Percentiles rank a stretch among this genome's conserved stretches.
phyloP scores from a whole-genome alignment of 305 asterid species.

The Plantago lanceolata region DNA sequence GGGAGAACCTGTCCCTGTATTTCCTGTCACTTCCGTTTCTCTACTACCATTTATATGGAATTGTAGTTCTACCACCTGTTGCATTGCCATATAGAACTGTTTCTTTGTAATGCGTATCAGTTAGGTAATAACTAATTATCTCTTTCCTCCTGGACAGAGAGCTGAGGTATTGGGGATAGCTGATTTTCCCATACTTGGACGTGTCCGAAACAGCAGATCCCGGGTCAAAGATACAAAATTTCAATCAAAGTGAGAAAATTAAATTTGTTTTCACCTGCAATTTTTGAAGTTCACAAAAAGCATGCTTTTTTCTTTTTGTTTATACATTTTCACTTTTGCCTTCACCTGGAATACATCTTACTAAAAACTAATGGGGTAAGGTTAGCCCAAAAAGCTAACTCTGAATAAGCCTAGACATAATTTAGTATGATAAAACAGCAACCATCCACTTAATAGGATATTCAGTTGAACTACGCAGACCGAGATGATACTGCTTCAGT shows the following conservation, averaged over 20 bases:
- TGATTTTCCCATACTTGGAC: constrained; percentile 89
- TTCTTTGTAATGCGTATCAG: constrained; percentile 21
- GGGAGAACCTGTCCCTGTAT: constrained; percentile 9
- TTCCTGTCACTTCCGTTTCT: not conserved
- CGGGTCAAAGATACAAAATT: constrained; percentile 84
- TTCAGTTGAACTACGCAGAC: too few species aligned
- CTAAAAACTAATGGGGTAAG: too few species aligned
- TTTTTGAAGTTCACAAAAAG: constrained; percentile 8
- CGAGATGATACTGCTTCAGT: too few species aligned
- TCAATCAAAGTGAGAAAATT: constrained; percentile 69
- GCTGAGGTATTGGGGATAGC: constrained; percentile 79
- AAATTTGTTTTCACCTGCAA: constrained; percentile 24
- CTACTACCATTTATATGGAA: constrained; percentile 3
- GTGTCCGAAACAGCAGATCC: constrained; percentile 82
- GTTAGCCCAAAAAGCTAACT: too few species aligned
- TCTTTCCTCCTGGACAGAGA: constrained; percentile 46
- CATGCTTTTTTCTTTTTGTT: constrained; percentile 2
- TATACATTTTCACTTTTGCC: constrained; percentile 12
- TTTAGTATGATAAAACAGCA: too few species aligned
- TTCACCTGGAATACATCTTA: not conserved
- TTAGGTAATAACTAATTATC: constrained; percentile 12
- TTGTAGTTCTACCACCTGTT: constrained; percentile 18
- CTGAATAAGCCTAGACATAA: too few species aligned
- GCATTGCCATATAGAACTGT: constrained; percentile 4
- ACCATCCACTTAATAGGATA: too few species aligned